These are phyloP conservation scores for Annulohypoxylon maeteangense DNA, from an alignment of 495 filamentous ascomycete genomes.

Conservation along the genomic window DNA sequence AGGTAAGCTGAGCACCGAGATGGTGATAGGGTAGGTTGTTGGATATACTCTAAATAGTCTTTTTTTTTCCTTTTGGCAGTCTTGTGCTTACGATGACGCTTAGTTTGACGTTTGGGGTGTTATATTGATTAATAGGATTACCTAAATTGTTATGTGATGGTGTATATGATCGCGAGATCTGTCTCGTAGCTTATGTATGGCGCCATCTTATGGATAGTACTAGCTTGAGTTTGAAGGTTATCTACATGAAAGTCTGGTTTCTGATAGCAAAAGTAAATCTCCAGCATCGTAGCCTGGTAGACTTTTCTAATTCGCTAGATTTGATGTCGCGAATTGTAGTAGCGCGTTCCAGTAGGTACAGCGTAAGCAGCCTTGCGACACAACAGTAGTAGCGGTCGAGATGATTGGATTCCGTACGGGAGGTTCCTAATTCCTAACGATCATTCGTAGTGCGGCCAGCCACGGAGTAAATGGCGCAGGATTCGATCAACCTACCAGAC, in stretches of 20 bases:
- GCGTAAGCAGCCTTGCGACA: slow-evolving; percentile 33
- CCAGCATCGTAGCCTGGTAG: not conserved
- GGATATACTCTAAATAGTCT: slow-evolving; percentile 7
- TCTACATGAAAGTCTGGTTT: not conserved
- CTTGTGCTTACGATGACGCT: slow-evolving; percentile 8
- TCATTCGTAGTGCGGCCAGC: slow-evolving; percentile 16
- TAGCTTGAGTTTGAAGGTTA: not conserved
- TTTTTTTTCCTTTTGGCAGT: too few species aligned
- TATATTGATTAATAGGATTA: slow-evolving; percentile 9
- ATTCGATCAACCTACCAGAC: slow-evolving; percentile 26
- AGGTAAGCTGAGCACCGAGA: slow-evolving; percentile 26
- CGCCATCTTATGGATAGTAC: slow-evolving; percentile 11
- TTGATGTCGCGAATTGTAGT: not conserved
- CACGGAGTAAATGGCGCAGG: slow-evolving; percentile 19
- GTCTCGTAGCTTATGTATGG: slow-evolving; percentile 11
- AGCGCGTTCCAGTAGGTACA: too few species aligned
- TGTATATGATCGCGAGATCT: slow-evolving; percentile 3
- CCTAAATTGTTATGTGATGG: slow-evolving; percentile 1
- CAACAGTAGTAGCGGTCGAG: slow-evolving; percentile 5
- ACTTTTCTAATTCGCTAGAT: not conserved
- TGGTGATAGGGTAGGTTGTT: too few species aligned
- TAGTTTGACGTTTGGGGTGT: not conserved
- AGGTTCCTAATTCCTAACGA: not conserved
- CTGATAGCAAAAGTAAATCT: slow-evolving; percentile 7
- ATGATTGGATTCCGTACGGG: slow-evolving; percentile 16